phyloP scores from a whole-genome alignment of 441 rosid genomes.

The Pelargonium fulgidum region DNA sequence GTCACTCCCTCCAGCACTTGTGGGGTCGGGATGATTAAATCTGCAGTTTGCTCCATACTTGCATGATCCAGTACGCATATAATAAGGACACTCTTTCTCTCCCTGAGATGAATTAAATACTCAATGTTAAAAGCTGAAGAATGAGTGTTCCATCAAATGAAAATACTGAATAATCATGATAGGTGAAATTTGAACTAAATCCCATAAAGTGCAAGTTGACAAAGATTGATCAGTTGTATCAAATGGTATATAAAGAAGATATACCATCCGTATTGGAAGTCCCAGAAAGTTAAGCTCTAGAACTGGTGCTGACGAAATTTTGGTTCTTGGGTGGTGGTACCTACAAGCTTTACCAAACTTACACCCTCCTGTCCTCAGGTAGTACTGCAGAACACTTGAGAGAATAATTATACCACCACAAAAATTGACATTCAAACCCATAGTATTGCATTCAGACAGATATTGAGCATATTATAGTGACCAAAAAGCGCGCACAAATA shows the following conservation, averaged over 20 bases:
- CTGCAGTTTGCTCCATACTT: conserved; percentile 75
- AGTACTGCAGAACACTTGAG: conserved; percentile 58
- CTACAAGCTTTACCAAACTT: conserved; percentile 86
- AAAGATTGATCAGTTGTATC: not conserved
- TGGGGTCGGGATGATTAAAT: conserved; percentile 90
- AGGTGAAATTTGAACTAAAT: too few species aligned
- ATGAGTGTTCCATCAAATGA: not conserved
- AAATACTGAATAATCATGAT: not conserved
- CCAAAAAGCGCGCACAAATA: not conserved
- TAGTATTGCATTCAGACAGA: not conserved
- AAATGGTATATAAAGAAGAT: not conserved
- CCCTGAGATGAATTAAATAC: conserved; percentile 38
- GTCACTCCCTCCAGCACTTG: conserved; percentile 43
- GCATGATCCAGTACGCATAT: conserved; percentile 95
- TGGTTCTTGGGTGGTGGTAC: conserved; percentile 60
- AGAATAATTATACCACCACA: conserved; percentile 17
- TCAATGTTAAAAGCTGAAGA: not conserved
- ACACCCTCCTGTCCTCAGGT: conserved; percentile 84
- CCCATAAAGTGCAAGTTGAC: not conserved
- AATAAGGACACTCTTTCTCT: conserved; percentile 76
- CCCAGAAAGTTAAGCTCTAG: conserved; percentile 80
- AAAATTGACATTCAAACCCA: conserved; percentile 10
- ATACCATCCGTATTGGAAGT: conserved; percentile 76
- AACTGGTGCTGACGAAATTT: conserved; percentile 25
- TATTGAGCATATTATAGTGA: not conserved